A percentile compares a stretch with the other conserved stretches of the same genome.
Evolutionary conservation across 495 filamentous ascomycete genomes (phyloP).

Genomic region (Gamarada debralockiae): DNA sequence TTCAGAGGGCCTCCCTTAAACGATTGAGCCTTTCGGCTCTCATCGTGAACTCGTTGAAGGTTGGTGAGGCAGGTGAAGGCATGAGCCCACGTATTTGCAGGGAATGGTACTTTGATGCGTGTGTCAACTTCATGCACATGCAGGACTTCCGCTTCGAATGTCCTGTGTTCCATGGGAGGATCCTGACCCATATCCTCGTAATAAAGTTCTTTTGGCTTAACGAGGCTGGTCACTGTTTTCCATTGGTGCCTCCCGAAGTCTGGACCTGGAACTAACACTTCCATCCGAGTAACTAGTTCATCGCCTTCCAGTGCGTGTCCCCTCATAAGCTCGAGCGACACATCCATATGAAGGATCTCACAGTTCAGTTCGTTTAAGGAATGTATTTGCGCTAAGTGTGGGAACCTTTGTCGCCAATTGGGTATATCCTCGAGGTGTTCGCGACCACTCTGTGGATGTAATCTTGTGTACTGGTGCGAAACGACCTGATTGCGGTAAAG

Average conservation of each 20-base stretch:
- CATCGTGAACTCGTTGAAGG: slow-evolving; percentile 13
- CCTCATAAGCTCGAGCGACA: slow-evolving; percentile 37
- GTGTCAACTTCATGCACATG: slow-evolving; percentile 34
- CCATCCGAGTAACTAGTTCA: slow-evolving; percentile 43
- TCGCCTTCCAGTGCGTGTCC: slow-evolving; percentile 41
- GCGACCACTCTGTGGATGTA: slow-evolving; percentile 23
- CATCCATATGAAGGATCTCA: slow-evolving; percentile 50
- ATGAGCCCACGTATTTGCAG: slow-evolving; percentile 43
- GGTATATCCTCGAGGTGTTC: slow-evolving; percentile 13
- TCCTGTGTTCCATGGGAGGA: slow-evolving; percentile 23
- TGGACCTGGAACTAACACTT: slow-evolving; percentile 41
- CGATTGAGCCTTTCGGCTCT: background rate
- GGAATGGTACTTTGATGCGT: slow-evolving; percentile 41
- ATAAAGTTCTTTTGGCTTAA: slow-evolving; percentile 44
- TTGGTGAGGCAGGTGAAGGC: slow-evolving; percentile 39
- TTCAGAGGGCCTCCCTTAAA: background rate
- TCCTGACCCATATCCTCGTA: slow-evolving; percentile 19
- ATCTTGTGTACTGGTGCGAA: slow-evolving; percentile 35
- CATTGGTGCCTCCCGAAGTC: slow-evolving; percentile 42
- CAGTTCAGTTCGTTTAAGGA: slow-evolving; percentile 33
- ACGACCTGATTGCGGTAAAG: slow-evolving; percentile 29
- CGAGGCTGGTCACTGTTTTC: slow-evolving; percentile 43
- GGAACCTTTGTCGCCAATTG: slow-evolving; percentile 21
- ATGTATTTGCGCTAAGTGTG: slow-evolving; percentile 12
- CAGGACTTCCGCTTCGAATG: slow-evolving; percentile 32